Evolutionary conservation across 2,329 filamentous ascomycete species (phyloP), one percentile per base, ranked within the genome.

Genomic region (Colletotrichum spaethianum): DNA sequence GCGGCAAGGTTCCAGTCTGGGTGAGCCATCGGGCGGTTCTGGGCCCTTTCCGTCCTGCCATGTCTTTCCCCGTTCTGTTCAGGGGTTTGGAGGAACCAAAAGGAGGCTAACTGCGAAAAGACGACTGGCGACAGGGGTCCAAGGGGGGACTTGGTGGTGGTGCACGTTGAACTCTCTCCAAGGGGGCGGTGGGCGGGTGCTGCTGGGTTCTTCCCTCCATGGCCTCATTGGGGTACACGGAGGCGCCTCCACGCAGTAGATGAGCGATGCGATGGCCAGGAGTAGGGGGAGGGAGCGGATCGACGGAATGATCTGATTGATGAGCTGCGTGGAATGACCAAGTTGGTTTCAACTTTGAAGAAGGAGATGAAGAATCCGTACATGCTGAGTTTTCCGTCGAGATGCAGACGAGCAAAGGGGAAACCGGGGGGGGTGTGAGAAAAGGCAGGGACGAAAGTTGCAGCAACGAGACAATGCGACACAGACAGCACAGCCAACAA

Each of bases 11-110:
- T 31, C 33, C 33, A 31, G 40, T 46, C 23, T 63, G 42, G 63
- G 56, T 36, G 31, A 57, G 67, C 63, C 48, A 5, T 67, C 50
- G 63, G 63, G 57, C 53, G 56, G 63, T 71, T 67, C 64, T 72
- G 63, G 68, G 69, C 64, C 57, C 68, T 68, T 69, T 69, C 69
- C 59, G 44, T 60, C 56, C 57, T 63, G 70, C 70, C 60, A 72
- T 69, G 69, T 60, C 65, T 55, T 61, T 63, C 70, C 70, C 65
- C 70, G 53, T 64, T 72, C 55, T 55, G 46, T 28, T 56, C 65
- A 70, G 70, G 70, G 70, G 65, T 64, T 64, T 38, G 38, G 46
- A 56, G 40, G 56, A 59, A 53, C 18, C 23, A 23, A 67, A 60
- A 42, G 26, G 42, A 59, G 52, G 60, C 70, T 56, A 72, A 63